A percentile compares a stretch with the other conserved stretches of the same genome.
phyloP scores from a whole-genome alignment of 148 eudicot species.

The Rhododendron williamsianum region DNA sequence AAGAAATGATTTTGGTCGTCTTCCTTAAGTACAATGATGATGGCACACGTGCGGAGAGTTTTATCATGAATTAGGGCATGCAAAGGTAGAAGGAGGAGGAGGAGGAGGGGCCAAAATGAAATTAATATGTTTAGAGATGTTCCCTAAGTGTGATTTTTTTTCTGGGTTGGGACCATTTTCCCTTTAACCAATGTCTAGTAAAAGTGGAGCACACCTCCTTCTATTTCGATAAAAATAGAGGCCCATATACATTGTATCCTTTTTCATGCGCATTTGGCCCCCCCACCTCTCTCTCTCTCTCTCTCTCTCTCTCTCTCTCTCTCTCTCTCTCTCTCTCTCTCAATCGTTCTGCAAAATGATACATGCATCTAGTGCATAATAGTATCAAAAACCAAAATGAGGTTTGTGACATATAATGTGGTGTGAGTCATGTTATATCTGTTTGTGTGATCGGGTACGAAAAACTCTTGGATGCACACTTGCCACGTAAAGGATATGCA shows the following conservation, averaged over 20 bases:
- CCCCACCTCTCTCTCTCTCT: not conserved
- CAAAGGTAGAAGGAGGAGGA: not conserved
- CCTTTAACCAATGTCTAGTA: constrained; percentile 4
- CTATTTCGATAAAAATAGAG: constrained; percentile 7
- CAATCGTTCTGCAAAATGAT: not conserved
- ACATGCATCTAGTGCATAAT: not conserved
- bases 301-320: not conserved
- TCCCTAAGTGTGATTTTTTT: not conserved
- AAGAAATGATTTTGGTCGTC: constrained; percentile 8
- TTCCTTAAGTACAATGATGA: constrained; percentile 7
- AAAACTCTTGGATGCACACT: not conserved
- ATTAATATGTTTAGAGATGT: not conserved
- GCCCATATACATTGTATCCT: not conserved
- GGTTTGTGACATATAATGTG: not conserved
- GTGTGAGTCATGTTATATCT: not conserved
- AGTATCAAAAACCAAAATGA: too few relatives aligned
- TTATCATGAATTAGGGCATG: not conserved
- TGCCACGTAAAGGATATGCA: too few relatives aligned
- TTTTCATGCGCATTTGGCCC: not conserved
- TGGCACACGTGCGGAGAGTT: constrained; percentile 14
- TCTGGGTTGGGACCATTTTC: not conserved
- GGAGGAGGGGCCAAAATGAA: not conserved
- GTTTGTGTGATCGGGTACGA: not conserved
- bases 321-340: not conserved
- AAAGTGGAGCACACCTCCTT: constrained; percentile 12